Evolutionary conservation across 805 yeast species (phyloP), one percentile per base, ranked within the genome.

Genomic region (Pichia gijzeniarum): DNA sequence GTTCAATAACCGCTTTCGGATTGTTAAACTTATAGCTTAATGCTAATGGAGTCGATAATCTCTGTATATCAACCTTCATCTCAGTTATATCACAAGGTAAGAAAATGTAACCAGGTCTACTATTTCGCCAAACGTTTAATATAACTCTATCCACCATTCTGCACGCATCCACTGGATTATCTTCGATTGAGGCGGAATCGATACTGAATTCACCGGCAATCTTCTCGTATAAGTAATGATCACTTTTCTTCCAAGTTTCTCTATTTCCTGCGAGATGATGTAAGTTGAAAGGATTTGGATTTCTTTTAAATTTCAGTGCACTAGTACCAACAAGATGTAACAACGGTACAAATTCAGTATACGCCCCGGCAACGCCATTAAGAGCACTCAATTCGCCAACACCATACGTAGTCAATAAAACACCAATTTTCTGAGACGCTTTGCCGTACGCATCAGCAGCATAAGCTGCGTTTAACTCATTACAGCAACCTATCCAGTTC

Each of bases 391-490:
- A 73, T 65, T 85, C 95, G 63, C 95, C 95, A 45, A 86, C 95
- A 67, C 95, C 95, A 63, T 86, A 86, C 38, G 95, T 86, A 62
- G 95, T 86, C 58, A 85, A 72, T 43, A 86, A 54, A 54, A 84
- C 82, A 51, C 85, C 77, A 61, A 85, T 66, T 10, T 38, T 45
- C 48, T 89, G 82, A 67, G 84, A 85, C 56, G 86, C 72, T 63
- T 95, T 72, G 43, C 91, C 80, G 70, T 86, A 86, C 51, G 95
- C 95, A 65, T 87, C 95, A 36, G 93, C 90, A 40, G 95, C 85
- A 56, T 83, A 84, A 31, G 93, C 85, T 38, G 95, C 93, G 64
- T 86, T 87, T 69, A 86, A 73, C 70, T 86, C 95, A 68, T 86
- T 87, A 63, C 93, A 85, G 64, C 86, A 85, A 58, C 95, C 95